Conservation (phyloP, 2,329 filamentous ascomycete genomes). For the Cladosporium phlei region DNA sequence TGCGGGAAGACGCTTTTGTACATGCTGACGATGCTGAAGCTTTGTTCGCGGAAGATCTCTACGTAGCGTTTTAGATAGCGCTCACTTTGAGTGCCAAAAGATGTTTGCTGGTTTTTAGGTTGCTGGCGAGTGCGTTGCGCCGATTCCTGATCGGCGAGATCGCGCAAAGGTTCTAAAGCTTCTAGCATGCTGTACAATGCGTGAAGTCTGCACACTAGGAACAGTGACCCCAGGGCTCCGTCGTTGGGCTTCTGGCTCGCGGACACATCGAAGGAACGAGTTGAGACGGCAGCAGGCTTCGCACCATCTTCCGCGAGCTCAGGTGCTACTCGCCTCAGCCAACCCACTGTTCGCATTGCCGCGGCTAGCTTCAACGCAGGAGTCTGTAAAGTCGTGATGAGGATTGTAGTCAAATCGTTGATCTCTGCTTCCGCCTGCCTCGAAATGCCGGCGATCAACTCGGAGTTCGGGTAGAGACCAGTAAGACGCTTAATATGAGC, state of each 20-base stretch:
- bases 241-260: constrained; percentile 39
- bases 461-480: constrained; percentile 73
- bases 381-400: constrained; percentile 70
- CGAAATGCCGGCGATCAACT: constrained; percentile 67
- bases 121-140: constrained; percentile 36
- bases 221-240: constrained; percentile 72
- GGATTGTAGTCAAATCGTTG: constrained; percentile 78
- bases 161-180: constrained; percentile 77
- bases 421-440: constrained; percentile 80
- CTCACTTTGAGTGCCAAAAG: constrained; percentile 88
- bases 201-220: constrained; percentile 78
- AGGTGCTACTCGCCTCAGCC: constrained; percentile 80
- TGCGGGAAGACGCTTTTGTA: constrained; percentile 83
- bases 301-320: constrained; percentile 57
- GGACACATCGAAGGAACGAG: constrained; percentile 26
- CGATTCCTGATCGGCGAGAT: constrained; percentile 84
- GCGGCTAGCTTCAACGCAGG: constrained; percentile 81
- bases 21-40: constrained; percentile 91
- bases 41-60: constrained; percentile 96
- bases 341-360: constrained; percentile 85
- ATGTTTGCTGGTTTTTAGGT: constrained; percentile 31
- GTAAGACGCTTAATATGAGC: constrained; percentile 87
- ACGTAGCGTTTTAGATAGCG: constrained; percentile 91
- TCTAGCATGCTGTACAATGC: constrained; percentile 75
- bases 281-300: constrained; percentile 25